These are phyloP conservation scores for Tricharina praecox DNA, from an alignment of 495 filamentous ascomycete genomes.

Conservation along the genomic window DNA sequence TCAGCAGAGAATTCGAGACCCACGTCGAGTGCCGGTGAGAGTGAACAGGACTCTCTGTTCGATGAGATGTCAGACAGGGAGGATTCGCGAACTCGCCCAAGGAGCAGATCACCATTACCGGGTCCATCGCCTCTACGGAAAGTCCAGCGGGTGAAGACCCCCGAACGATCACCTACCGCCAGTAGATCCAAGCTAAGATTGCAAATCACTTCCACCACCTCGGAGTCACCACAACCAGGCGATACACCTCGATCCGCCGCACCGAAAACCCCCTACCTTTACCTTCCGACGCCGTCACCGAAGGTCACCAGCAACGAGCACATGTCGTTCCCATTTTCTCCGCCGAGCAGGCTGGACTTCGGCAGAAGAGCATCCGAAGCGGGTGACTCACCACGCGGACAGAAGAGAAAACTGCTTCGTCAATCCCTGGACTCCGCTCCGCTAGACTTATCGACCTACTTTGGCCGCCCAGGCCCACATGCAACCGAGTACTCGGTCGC, in stretches of 20 bases:
- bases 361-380: background rate
- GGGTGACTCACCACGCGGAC: background rate
- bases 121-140: conserved; percentile 4
- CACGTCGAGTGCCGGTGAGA: conserved; percentile 1
- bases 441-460: conserved; percentile 17
- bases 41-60: conserved; percentile 24
- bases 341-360: conserved; percentile 8
- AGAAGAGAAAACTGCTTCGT: background rate
- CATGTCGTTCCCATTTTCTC: conserved; percentile 12
- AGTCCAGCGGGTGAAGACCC: background rate
- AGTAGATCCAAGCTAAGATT: background rate
- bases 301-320: conserved; percentile 13
- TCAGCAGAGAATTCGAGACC: background rate
- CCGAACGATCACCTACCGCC: background rate
- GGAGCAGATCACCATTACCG: conserved; percentile 3
- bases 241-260: conserved; percentile 3
- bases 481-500: conserved; percentile 29
- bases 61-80: conserved; percentile 22
- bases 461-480: conserved; percentile 10
- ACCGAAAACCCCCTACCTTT: conserved; percentile 22
- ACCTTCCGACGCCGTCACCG: conserved; percentile 24
- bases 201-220: conserved; percentile 2
- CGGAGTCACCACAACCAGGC: background rate
- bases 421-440: conserved; percentile 5
- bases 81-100: background rate